Percentiles rank a stretch among this genome's conserved stretches.
phyloP scores from a whole-genome alignment of 2,329 filamentous ascomycete genomes.

The Cercospora zeina region DNA sequence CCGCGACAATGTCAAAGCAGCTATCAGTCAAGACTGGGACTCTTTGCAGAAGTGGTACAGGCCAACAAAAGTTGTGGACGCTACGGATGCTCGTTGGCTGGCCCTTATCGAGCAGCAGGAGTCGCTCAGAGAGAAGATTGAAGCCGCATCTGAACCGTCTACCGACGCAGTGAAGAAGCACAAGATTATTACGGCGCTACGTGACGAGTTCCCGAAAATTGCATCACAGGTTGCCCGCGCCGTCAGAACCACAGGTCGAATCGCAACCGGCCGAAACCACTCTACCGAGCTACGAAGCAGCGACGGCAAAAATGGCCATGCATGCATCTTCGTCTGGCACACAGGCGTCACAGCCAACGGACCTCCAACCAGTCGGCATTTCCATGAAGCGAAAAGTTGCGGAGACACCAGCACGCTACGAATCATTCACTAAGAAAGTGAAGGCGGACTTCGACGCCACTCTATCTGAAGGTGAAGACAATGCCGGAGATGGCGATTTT shows the following conservation, averaged over 20 bases:
- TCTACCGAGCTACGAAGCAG: slow-evolving; percentile 1
- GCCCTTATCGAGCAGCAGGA: slow-evolving; percentile 10
- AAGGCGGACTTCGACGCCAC: background rate
- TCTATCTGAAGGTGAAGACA: background rate
- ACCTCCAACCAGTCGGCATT: background rate
- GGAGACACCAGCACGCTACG: background rate
- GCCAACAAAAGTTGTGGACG: background rate
- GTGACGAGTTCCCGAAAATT: slow-evolving; percentile 11
- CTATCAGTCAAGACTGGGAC: slow-evolving; percentile 3
- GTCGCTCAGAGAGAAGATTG: slow-evolving; percentile 10
- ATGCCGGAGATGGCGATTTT: slow-evolving; percentile 10
- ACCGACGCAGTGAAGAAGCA: slow-evolving; percentile 2
- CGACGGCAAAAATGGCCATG: background rate
- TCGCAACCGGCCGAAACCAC: background rate
- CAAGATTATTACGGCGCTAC: slow-evolving; percentile 8
- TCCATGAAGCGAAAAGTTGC: background rate
- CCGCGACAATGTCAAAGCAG: slow-evolving; percentile 11
- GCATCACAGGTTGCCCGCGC: slow-evolving; percentile 6
- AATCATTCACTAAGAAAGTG: background rate
- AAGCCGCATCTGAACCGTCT: background rate
- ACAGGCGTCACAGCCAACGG: background rate
- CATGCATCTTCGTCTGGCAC: background rate
- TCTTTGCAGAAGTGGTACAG: slow-evolving; percentile 10
- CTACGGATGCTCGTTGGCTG: background rate
- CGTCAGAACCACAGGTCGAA: slow-evolving; percentile 1